Evolutionary conservation across 2,329 filamentous ascomycete species (phyloP).

Genomic region (Phialophora verrucosa): DNA sequence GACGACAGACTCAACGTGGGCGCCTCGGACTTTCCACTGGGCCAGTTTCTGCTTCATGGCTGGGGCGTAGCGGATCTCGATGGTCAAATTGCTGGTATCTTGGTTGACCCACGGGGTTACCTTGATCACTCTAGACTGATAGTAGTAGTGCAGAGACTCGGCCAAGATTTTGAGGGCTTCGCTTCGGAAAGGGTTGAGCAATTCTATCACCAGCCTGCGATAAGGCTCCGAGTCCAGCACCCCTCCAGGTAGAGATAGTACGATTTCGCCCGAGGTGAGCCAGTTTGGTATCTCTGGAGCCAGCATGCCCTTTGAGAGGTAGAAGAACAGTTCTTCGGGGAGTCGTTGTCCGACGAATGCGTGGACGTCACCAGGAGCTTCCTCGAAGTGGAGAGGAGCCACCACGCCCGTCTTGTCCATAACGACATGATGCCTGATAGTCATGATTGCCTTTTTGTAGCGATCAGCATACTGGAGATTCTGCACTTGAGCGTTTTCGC

Average conservation of each 20-base stretch:
- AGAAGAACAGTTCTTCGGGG: conserved; percentile 87
- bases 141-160: conserved; percentile 79
- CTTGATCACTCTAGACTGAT: conserved; percentile 77
- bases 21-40: conserved; percentile 75
- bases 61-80: conserved; percentile 65
- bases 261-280: conserved; percentile 78
- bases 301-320: conserved; percentile 82
- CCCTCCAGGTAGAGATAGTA: conserved; percentile 83
- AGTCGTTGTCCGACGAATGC: conserved; percentile 89
- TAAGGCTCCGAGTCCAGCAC: conserved; percentile 81
- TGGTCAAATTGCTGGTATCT: conserved; percentile 65
- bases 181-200: conserved; percentile 75
- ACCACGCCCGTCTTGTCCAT: conserved; percentile 79
- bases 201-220: conserved; percentile 74
- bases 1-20: conserved; percentile 26
- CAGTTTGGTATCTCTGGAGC: conserved; percentile 79
- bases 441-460: conserved; percentile 84
- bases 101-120: conserved; percentile 85
- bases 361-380: conserved; percentile 81
- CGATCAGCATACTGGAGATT: conserved; percentile 80
- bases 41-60: conserved; percentile 61
- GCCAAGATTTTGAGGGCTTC: conserved; percentile 79
- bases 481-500: conserved; percentile 75
- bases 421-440: conserved; percentile 84
- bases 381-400: conserved; percentile 72